Conservation (phyloP, 768 basidiomycete species). For the Lactifluus hygrophoroides region DNA sequence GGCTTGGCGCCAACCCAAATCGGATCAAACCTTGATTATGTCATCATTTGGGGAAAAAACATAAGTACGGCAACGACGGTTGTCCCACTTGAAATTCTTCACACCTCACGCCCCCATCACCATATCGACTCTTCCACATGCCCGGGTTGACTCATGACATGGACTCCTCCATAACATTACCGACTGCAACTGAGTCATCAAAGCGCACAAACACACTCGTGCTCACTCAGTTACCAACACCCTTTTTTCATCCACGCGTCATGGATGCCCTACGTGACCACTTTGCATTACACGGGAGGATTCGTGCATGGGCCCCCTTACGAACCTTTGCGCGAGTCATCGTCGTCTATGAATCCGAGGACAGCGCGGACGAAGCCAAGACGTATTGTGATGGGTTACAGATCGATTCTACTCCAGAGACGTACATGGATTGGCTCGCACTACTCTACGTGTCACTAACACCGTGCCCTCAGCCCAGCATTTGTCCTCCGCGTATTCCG, state of each 20-base stretch:
- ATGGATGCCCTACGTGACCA: conserved; percentile 59
- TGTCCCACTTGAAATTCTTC: neutral
- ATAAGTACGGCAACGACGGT: neutral
- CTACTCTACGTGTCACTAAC: neutral
- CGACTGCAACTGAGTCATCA: conserved; percentile 11
- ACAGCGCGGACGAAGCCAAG: conserved; percentile 62
- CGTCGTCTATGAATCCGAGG: conserved; percentile 61
- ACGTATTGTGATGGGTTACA: conserved; percentile 52
- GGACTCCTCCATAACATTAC: neutral
- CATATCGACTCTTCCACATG: neutral
- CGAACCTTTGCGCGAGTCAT: conserved; percentile 75
- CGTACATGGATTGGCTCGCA: conserved; percentile 23
- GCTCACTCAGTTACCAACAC: conserved; percentile 65
- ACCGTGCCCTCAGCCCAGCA: conserved; percentile 33
- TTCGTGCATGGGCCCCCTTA: conserved; percentile 89
- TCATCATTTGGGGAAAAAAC: neutral
- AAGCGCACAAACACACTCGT: conserved; percentile 73
- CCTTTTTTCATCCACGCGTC: conserved; percentile 68
- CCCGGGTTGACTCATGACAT: conserved; percentile 12
- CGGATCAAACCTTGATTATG: neutral
- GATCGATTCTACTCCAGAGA: conserved; percentile 49
- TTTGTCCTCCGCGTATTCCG: conserved; percentile 61
- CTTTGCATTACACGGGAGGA: conserved; percentile 67
- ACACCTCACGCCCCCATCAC: neutral
- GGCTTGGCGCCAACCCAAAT: too few species aligned